Conservation (phyloP, 2,329 filamentous ascomycete genomes). For the Aureobasidium pullulans region DNA sequence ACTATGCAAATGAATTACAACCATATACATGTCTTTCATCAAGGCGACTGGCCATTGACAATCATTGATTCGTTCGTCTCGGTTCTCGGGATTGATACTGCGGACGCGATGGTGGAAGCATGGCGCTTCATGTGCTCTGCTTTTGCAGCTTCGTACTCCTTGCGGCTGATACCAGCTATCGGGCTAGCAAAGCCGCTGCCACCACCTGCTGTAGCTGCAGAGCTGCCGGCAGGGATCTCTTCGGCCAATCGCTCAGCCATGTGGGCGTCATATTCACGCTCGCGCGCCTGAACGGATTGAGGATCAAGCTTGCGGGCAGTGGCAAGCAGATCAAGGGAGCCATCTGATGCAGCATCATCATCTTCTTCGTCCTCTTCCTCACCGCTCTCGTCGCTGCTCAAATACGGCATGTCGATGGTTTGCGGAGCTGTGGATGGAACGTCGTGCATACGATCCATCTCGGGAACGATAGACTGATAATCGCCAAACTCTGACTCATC, state of each 20-base stretch:
- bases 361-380: constrained; percentile 18
- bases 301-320: constrained; percentile 38
- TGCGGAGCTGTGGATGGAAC: constrained; percentile 27
- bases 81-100: background rate
- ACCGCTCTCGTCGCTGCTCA: constrained; percentile 21
- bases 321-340: constrained; percentile 39
- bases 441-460: constrained; percentile 18
- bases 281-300: constrained; percentile 31
- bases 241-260: constrained; percentile 42
- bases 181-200: constrained; percentile 42
- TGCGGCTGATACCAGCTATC: constrained; percentile 9
- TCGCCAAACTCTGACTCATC: constrained; percentile 30
- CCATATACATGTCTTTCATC: background rate
- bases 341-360: constrained; percentile 29
- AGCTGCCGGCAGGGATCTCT: constrained; percentile 42
- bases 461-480: constrained; percentile 16
- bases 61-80: constrained; percentile 14
- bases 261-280: constrained; percentile 41
- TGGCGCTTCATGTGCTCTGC: background rate
- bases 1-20: constrained; percentile 5
- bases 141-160: constrained; percentile 1
- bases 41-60: constrained; percentile 12
- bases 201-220: constrained; percentile 41
- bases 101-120: background rate
- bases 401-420: constrained; percentile 24